A percentile compares a stretch with the other conserved stretches of the same genome.
phyloP scores from a whole-genome alignment of 2,329 filamentous ascomycete genomes.

The Verticillium isaacii region DNA sequence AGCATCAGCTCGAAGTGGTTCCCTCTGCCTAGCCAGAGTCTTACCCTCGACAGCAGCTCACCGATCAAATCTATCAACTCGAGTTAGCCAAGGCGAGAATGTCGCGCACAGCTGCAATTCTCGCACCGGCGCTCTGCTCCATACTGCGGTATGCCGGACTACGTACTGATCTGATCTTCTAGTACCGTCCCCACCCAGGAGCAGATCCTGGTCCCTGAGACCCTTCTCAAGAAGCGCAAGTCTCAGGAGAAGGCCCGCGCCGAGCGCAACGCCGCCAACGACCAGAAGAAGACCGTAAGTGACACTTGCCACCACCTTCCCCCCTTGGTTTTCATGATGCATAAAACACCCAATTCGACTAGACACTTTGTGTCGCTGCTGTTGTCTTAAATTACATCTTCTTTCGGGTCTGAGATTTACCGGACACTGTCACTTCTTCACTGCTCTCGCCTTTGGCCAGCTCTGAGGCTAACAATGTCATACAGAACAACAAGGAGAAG shows the following conservation, averaged over 20 bases:
- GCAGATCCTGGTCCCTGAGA: constrained; percentile 97
- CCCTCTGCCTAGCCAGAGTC: not conserved
- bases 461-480: not conserved
- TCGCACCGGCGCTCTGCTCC: constrained; percentile 75
- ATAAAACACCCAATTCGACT: constrained; percentile 81
- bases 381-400: constrained; percentile 89
- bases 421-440: constrained; percentile 16
- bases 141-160: constrained; percentile 62
- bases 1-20: constrained; percentile 29
- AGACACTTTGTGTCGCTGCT: constrained; percentile 87
- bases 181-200: constrained; percentile 92
- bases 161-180: constrained; percentile 71
- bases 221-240: constrained; percentile 99
- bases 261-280: constrained; percentile 71
- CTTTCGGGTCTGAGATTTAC: constrained; percentile 91
- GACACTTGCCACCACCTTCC: constrained; percentile 23
- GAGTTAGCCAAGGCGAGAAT: constrained; percentile 91
- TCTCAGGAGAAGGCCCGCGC: constrained; percentile 98
- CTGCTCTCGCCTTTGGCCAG: constrained; percentile 23
- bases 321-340: constrained; percentile 63
- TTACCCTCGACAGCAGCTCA: constrained; percentile 43
- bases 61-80: constrained; percentile 73
- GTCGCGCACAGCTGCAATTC: constrained; percentile 89
- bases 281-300: constrained; percentile 90
- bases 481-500: constrained; percentile 97